These are phyloP conservation scores for Dendrobium catenatum DNA, from an alignment of 106 monocot genomes.

Conservation along the genomic window DNA sequence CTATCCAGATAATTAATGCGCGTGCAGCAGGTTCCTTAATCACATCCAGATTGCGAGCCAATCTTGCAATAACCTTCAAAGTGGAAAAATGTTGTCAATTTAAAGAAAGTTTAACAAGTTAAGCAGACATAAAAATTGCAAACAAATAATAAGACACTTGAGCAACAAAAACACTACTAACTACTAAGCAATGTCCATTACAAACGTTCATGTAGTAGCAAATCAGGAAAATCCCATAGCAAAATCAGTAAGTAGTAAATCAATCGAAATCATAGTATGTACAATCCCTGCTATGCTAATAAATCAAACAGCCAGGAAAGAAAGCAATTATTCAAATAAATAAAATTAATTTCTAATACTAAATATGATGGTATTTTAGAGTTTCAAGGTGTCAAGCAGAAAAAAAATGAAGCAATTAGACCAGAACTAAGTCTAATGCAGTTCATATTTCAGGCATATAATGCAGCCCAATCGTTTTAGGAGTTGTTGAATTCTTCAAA, in stretches of 20 bases:
- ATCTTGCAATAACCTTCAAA: slow-evolving; percentile 61
- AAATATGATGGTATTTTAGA: not conserved
- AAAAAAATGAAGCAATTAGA: not conserved
- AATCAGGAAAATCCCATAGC: not conserved
- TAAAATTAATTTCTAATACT: not conserved
- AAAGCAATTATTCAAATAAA: not conserved
- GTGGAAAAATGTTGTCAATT: not conserved
- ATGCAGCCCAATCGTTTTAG: not conserved
- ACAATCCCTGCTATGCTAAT: not conserved
- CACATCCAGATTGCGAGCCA: slow-evolving; percentile 59
- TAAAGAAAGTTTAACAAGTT: not conserved
- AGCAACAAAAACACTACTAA: not conserved
- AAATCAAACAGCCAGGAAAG: not conserved
- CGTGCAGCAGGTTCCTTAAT: slow-evolving; percentile 78
- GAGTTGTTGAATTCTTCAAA: not conserved
- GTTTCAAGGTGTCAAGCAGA: not conserved
- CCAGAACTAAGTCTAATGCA: not conserved
- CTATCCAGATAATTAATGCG: slow-evolving; percentile 79
- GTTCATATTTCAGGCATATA: not conserved
- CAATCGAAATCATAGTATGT: not conserved
- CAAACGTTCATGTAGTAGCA: not conserved
- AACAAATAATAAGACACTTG: not conserved
- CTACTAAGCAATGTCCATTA: not conserved
- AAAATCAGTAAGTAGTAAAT: not conserved
- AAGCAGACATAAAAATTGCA: not conserved